Conservation (phyloP, 1,284 basidiomycete genomes). For the Leccinum subspadiceum region DNA sequence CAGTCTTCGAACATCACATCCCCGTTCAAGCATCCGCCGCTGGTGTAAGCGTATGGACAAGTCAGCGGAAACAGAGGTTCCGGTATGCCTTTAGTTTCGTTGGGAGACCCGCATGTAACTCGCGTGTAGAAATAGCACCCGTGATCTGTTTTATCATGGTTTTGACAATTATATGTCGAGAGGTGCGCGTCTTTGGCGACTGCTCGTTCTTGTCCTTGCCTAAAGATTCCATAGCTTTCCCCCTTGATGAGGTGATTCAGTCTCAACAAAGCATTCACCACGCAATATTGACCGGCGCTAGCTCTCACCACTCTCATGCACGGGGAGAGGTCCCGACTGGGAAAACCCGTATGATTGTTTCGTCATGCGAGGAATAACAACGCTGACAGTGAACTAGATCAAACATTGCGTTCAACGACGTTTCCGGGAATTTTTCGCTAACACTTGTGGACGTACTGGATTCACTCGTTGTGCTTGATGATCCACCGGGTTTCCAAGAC, state of each 20-base stretch:
- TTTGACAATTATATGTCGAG: constrained; percentile 77
- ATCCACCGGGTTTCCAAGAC: constrained; percentile 69
- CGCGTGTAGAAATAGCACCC: constrained; percentile 57
- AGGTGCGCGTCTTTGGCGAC: constrained; percentile 42
- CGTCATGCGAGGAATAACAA: constrained; percentile 2
- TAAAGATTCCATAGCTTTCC: constrained; percentile 56
- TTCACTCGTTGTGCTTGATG: constrained; percentile 76
- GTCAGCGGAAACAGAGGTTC: constrained; percentile 55
- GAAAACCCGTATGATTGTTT: constrained; percentile 60
- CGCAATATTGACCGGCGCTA: constrained; percentile 33
- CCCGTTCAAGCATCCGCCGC: constrained; percentile 34
- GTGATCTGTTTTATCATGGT: constrained; percentile 81
- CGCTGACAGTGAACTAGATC: constrained; percentile 40
- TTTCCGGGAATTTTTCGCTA: constrained; percentile 82
- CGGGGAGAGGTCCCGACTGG: constrained; percentile 79
- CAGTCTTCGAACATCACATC: constrained; percentile 44
- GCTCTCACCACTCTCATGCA: constrained; percentile 86
- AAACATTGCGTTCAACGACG: constrained; percentile 77
- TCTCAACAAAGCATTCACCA: constrained; percentile 8
- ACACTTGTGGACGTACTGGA: constrained; percentile 83
- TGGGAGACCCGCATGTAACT: constrained; percentile 2
- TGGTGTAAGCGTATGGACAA: constrained; percentile 51
- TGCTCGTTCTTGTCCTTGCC: neutral
- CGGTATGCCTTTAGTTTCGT: constrained; percentile 43
- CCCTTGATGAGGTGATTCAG: constrained; percentile 68